Evolutionary conservation across 768 basidiomycete species (phyloP).

Genomic region (Termitomyces sp.): DNA sequence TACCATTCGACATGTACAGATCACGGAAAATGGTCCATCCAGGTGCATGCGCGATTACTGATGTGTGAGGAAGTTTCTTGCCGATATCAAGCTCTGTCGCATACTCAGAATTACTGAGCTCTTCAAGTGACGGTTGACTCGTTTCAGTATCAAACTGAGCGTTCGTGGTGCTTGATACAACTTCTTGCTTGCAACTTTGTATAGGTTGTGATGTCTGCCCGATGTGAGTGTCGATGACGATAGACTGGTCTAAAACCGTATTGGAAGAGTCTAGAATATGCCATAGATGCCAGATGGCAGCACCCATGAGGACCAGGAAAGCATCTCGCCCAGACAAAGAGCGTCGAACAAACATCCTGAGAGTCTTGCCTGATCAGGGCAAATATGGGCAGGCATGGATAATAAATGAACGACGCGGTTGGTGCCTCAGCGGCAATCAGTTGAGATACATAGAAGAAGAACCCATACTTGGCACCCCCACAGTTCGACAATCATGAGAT

Average conservation of each 20-base stretch:
- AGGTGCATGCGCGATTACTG: constrained; percentile 58
- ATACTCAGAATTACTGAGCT: neutral
- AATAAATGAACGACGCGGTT: neutral
- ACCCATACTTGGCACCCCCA: too few relatives aligned
- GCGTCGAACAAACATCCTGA: constrained; percentile 27
- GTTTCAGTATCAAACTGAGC: neutral
- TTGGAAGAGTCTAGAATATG: constrained; percentile 24
- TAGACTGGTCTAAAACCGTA: constrained; percentile 2
- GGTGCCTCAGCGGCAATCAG: neutral
- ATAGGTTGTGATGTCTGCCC: constrained; percentile 20
- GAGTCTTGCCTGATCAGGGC: neutral
- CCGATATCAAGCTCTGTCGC: neutral
- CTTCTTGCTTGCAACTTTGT: neutral
- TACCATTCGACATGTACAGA: constrained; percentile 82
- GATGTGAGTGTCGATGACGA: constrained; percentile 16
- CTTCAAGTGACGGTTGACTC: neutral
- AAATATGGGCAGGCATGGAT: neutral
- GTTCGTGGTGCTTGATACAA: neutral
- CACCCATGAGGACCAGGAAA: constrained; percentile 53
- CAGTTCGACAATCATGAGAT: too few relatives aligned
- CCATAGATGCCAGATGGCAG: constrained; percentile 50
- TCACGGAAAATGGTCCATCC: constrained; percentile 86
- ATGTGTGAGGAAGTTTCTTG: constrained; percentile 41
- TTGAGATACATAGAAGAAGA: neutral
- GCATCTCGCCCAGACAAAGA: constrained; percentile 51